phyloP scores from a whole-genome alignment of 345 rosid genomes.

The Nasturtium officinale region DNA sequence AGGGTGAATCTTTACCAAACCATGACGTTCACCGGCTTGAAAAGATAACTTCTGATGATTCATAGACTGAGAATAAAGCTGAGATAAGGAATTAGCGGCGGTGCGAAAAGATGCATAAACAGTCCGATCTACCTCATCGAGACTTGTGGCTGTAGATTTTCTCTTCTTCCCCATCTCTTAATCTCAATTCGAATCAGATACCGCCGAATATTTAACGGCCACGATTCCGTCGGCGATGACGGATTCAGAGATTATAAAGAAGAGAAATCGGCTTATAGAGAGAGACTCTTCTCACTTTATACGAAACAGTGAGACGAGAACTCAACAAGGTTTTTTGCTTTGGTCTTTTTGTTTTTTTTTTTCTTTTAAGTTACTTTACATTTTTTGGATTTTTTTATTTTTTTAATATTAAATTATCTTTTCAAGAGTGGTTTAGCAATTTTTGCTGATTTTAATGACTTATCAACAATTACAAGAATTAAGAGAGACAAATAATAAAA shows the following conservation, averaged over 20 bases:
- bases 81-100: slow-evolving; percentile 89
- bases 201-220: slow-evolving; percentile 7
- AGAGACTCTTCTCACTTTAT: slow-evolving; percentile 20
- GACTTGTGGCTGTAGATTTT: slow-evolving; percentile 79
- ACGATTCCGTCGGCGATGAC: slow-evolving; percentile 38
- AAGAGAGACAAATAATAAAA: too few species aligned
- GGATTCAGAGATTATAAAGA: slow-evolving; percentile 31
- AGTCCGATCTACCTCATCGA: slow-evolving; percentile 97
- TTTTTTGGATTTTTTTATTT: too few species aligned
- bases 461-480: too few species aligned
- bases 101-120: slow-evolving; percentile 84
- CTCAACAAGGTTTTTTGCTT: slow-evolving; percentile 16
- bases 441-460: not conserved
- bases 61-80: slow-evolving; percentile 85
- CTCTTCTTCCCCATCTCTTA: slow-evolving; percentile 84
- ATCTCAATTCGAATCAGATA: slow-evolving; percentile 12
- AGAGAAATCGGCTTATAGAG: not conserved
- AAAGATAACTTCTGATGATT: slow-evolving; percentile 73
- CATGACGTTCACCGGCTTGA: slow-evolving; percentile 78
- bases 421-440: not conserved
- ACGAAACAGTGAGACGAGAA: slow-evolving; percentile 9
- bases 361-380: not conserved
- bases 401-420: too few species aligned
- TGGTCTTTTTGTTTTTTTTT: not conserved
- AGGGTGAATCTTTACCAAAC: slow-evolving; percentile 46